Evolutionary conservation across 371 early-diverging fungal genomes (phyloP).

Genomic region (Mortierella sp.): DNA sequence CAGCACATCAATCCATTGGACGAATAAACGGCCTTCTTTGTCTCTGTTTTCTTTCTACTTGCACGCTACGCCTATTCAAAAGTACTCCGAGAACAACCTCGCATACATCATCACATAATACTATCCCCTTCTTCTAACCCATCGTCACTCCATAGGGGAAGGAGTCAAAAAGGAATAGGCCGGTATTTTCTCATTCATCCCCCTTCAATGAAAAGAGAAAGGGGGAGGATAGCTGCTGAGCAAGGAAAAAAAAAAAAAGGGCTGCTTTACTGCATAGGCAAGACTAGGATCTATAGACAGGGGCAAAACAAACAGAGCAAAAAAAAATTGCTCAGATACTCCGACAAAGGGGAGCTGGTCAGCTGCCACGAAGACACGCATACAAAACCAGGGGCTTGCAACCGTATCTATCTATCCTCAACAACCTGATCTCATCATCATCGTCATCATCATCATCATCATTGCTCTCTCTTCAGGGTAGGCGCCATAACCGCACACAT

Average conservation of each 20-base stretch:
- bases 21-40: neutral
- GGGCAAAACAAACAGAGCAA: neutral
- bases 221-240: neutral
- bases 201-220: neutral
- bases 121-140: neutral
- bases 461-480: neutral
- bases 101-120: neutral
- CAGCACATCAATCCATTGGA: constrained; percentile 11
- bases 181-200: neutral
- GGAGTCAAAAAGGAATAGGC: neutral
- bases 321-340: neutral
- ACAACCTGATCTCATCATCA: neutral
- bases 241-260: neutral
- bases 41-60: neutral
- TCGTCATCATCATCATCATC: no score
- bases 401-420: neutral
- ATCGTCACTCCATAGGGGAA: no score
- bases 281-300: neutral
- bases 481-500: neutral
- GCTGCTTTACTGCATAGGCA: neutral
- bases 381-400: constrained; percentile 8
- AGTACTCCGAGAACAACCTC: neutral
- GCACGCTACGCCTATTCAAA: neutral
- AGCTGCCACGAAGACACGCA: neutral
- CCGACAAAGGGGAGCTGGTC: constrained; percentile 11